Evolutionary conservation across 2,329 filamentous ascomycete genomes (phyloP).

Genomic region (Colletotrichum liaoningense): DNA sequence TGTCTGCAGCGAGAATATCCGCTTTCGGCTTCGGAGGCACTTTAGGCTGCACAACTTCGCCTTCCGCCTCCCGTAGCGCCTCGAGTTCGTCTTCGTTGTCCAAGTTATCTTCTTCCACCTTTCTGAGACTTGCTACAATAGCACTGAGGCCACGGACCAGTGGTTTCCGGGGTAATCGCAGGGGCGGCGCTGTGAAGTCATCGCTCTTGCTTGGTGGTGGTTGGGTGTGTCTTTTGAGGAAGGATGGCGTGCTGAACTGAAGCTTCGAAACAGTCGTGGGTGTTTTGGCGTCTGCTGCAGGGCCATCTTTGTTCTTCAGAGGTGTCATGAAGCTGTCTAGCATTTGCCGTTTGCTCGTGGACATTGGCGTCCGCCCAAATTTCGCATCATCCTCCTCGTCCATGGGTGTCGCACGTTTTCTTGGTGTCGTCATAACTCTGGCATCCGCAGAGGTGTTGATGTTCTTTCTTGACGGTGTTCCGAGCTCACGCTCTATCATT

Average conservation of each 20-base stretch:
- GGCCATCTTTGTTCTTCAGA: slow-evolving; percentile 59
- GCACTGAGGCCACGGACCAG: slow-evolving; percentile 78
- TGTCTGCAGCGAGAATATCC: slow-evolving; percentile 57
- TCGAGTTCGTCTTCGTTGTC: slow-evolving; percentile 83
- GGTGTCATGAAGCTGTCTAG: slow-evolving; percentile 76
- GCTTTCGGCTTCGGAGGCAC: slow-evolving; percentile 43
- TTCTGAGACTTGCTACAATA: slow-evolving; percentile 77
- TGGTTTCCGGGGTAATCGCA: slow-evolving; percentile 68
- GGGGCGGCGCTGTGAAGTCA: slow-evolving; percentile 59
- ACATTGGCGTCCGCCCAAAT: slow-evolving; percentile 62
- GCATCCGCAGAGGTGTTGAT: slow-evolving; percentile 41
- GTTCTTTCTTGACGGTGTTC: slow-evolving; percentile 61
- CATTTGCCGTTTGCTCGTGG: slow-evolving; percentile 69
- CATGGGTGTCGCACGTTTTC: slow-evolving; percentile 51
- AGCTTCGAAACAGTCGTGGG: slow-evolving; percentile 65
- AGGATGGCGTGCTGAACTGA: slow-evolving; percentile 77
- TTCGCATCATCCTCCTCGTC: slow-evolving; percentile 45
- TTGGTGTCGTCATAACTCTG: slow-evolving; percentile 56
- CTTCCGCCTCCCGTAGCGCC: slow-evolving; percentile 77
- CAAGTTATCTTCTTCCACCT: slow-evolving; percentile 74
- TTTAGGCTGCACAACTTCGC: slow-evolving; percentile 47
- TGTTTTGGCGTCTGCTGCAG: slow-evolving; percentile 52
- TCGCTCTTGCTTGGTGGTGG: slow-evolving; percentile 68
- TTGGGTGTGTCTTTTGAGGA: slow-evolving; percentile 65
- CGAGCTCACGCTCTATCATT: slow-evolving; percentile 62